Conservation (phyloP, 352 stramenopile species). For the Chrysophaeum taylorii region DNA sequence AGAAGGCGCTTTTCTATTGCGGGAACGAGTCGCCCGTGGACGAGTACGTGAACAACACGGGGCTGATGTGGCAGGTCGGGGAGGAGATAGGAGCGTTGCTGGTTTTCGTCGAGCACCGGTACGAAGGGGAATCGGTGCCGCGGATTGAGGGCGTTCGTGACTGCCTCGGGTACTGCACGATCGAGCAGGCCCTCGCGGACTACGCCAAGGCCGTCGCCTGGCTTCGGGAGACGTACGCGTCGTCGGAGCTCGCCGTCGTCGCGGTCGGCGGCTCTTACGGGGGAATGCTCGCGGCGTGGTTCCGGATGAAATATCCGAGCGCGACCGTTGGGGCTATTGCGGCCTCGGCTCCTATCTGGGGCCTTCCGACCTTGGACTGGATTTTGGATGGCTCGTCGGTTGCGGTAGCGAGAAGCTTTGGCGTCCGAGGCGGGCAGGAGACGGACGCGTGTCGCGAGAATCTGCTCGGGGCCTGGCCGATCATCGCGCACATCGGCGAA, state of each 20-base stretch:
- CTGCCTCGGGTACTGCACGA: slow-evolving; percentile 51
- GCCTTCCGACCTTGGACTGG: slow-evolving; percentile 38
- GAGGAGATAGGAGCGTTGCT: slow-evolving; percentile 70
- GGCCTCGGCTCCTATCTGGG: slow-evolving; percentile 76
- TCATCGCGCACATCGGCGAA: slow-evolving; percentile 59
- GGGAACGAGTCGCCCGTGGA: slow-evolving; percentile 85
- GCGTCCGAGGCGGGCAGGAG: slow-evolving; percentile 51
- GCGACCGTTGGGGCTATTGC: slow-evolving; percentile 75
- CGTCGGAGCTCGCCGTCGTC: slow-evolving; percentile 61
- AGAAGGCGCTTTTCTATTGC: slow-evolving; percentile 78
- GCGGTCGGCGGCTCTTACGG: slow-evolving; percentile 77
- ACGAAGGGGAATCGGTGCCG: slow-evolving; percentile 76
- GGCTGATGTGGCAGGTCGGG: slow-evolving; percentile 67
- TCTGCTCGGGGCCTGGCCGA: slow-evolving; percentile 56
- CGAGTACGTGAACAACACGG: slow-evolving; percentile 82
- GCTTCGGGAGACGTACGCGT: slow-evolving; percentile 53
- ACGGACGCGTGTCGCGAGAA: slow-evolving; percentile 65
- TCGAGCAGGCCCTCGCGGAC: slow-evolving; percentile 75
- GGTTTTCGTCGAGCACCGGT: slow-evolving; percentile 89
- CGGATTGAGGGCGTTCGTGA: not conserved
- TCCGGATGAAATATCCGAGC: slow-evolving; percentile 73
- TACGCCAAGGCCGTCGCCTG: slow-evolving; percentile 65
- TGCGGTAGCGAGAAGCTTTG: slow-evolving; percentile 37
- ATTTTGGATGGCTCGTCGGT: slow-evolving; percentile 11
- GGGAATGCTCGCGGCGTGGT: slow-evolving; percentile 75